Evolutionary conservation across 208 protist genomes (phyloP), one percentile per base, ranked within the genome.

Genomic region (Naegleria fowleri): DNA sequence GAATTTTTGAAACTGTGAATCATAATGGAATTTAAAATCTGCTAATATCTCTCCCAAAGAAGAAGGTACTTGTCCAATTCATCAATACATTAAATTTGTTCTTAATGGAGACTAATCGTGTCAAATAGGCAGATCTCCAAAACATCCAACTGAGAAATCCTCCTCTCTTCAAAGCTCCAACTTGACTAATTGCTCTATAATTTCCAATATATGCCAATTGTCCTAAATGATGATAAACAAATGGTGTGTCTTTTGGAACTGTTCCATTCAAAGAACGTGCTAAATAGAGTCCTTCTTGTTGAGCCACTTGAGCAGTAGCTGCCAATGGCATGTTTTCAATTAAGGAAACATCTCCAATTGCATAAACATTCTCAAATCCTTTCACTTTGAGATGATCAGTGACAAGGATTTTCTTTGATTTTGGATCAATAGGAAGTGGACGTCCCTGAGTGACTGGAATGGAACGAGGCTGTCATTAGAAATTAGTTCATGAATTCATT

Each of bases 101-200:
- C 55, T 87, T 75, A 2, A 92, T 7, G 22, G 43, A 83, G 41
- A 91, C 92, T 3, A 93, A 22, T 90, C 87, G 88, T 13, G 91
- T 92, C 38, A 93, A 48, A 79, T 93, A 93, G 5, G 91, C 92
- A 39, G 43, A 85, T 67, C 92, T 40, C 92, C 92, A 93, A 6
- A 84, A 83, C 5, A 93, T 0, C 38, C 67, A 93, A 51, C 67
- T 67, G 11, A 52, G 1, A 1, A 90, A 91, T 33, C 91, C 91
- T 90, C 25, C 52, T 9, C 86, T 87, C 39, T 90, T 90, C 5
- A 39, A 5, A 11, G 15, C 33, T 33, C 84, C 84, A n/a, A 90
- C 88, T 86, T 92, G 29, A 4, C 88, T 83, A 0, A 93, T 48
- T 52, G 90, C 83, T 40, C 36, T 55, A 25, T 91, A 90, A 38